Base-by-base conservation (phyloP, 2,329 filamentous ascomycete species). In the Mycogone perniciosa region DNA sequence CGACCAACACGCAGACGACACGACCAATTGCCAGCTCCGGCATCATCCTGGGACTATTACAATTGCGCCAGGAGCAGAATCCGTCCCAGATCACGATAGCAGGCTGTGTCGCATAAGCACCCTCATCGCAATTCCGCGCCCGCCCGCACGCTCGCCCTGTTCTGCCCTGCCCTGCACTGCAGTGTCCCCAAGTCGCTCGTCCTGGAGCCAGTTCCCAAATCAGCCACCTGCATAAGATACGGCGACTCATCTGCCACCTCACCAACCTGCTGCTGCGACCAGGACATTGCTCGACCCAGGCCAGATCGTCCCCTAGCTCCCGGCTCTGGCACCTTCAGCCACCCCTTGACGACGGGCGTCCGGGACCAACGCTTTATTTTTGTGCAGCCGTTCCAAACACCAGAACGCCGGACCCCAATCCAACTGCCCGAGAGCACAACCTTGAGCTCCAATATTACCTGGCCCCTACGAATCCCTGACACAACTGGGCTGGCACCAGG, bases 141-240 rank as follows among this genome's bases (percentile, higher is more conserved):
- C 42, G 44, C 44, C 44, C 31, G 51, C 43, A 20, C 20, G 20
- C 52, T 41, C 34, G 47, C 11, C 38, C 48, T 41, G 38, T n/a
- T 11, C 11, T 11, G 33, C 33, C 33, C 11, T 35, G 33, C 33
- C 33, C 11, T 35, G 33, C 33, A n/a, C 44, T 35, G 48, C 51
- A 51, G 51, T 31, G 31, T 43, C 51, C 44, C 48, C 48, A 46
- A 51, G 48, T 46, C 48, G 50, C 45, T 50, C 27, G 52, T 27
- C 31, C 44, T 48, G 49, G 52, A 42, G 35, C 29, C 40, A 48
- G 31, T 48, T 41, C 48, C 52, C 44, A 54, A 49, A 54, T 35
- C 29, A 54, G 52, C 52, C n/a, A 54, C 52, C 26, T 54, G 52
- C 52, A 54, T 46, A 46, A 8, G 26, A 26, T 51, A 50, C 47